Evolutionary conservation across 2,329 filamentous ascomycete species (phyloP).

Genomic region (Ceratocystiopsis sp.): DNA sequence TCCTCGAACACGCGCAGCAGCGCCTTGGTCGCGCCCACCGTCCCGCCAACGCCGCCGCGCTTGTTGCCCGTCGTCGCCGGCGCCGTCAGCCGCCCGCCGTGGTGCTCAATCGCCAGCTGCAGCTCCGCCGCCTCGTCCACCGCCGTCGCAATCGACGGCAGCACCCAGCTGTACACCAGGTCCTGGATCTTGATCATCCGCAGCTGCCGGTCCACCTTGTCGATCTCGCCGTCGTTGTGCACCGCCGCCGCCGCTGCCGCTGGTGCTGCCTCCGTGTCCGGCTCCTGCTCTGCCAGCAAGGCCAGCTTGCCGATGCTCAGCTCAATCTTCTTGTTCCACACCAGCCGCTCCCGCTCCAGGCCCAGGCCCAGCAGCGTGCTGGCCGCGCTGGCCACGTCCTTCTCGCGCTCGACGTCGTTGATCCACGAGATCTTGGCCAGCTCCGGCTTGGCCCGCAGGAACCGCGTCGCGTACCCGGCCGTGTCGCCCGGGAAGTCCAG

Average conservation of each 20-base stretch:
- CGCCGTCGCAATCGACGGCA: constrained; percentile 48
- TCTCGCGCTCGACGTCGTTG: constrained; percentile 67
- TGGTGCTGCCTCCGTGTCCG: constrained; percentile 1
- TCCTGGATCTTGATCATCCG: constrained; percentile 67
- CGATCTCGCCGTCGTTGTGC: constrained; percentile 19
- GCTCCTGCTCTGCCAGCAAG: constrained; percentile 43
- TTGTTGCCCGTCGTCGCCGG: constrained; percentile 12
- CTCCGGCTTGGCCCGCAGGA: constrained; percentile 53
- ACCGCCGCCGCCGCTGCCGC: constrained; percentile 8
- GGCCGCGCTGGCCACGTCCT: constrained; percentile 58
- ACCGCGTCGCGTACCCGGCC: constrained; percentile 55
- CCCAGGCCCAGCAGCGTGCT: constrained; percentile 55
- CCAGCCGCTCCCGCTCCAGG: constrained; percentile 51
- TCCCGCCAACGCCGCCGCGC: constrained; percentile 16
- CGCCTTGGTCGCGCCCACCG: constrained; percentile 28
- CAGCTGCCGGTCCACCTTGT: constrained; percentile 44
- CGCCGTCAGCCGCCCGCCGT: constrained; percentile 31
- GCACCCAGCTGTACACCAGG: constrained; percentile 52
- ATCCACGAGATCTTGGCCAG: constrained; percentile 82
- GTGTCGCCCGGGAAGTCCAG: constrained; percentile 56
- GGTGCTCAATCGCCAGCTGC: constrained; percentile 57
- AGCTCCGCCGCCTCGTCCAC: constrained; percentile 67
- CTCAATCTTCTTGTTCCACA: constrained; percentile 91
- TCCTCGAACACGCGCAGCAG: constrained; percentile 57
- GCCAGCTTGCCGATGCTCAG: constrained; percentile 76